Percentiles rank a stretch among this genome's conserved stretches.
phyloP scores from a whole-genome alignment of 805 yeast genomes.

The Sungouiozyma ichnusensis region DNA sequence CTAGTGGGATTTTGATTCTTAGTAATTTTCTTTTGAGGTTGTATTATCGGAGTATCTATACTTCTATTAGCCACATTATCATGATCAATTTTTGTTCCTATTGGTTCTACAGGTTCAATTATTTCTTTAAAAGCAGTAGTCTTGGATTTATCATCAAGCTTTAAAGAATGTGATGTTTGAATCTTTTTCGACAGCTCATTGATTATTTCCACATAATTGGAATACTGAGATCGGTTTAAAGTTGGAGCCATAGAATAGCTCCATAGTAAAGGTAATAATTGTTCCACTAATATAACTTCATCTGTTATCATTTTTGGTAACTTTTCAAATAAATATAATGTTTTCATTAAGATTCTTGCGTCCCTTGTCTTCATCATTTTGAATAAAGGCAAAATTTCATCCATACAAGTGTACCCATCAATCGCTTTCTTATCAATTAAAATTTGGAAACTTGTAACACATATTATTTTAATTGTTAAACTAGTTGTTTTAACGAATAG shows the following conservation, averaged over 20 bases:
- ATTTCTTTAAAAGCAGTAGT: conserved; percentile 20
- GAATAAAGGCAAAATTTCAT: conserved; percentile 72
- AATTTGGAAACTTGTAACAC: conserved; percentile 48
- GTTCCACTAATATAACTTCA: conserved; percentile 40
- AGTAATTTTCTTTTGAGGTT: conserved; percentile 16
- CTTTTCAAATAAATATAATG: conserved; percentile 34
- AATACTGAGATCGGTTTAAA: conserved; percentile 34
- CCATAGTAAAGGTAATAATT: conserved; percentile 45
- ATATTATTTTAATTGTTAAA: conserved; percentile 61
- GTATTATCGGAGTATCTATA: conserved; percentile 17
- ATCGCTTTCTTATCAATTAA: conserved; percentile 51
- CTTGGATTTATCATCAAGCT: conserved; percentile 21
- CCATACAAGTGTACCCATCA: conserved; percentile 62
- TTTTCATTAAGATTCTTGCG: conserved; percentile 45
- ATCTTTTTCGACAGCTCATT: conserved; percentile 34
- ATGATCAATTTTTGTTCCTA: conserved; percentile 10
- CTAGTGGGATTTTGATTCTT: no score
- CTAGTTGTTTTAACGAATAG: conserved; percentile 80
- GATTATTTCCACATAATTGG: conserved; percentile 30
- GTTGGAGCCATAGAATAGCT: conserved; percentile 37
- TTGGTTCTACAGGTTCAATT: conserved; percentile 11
- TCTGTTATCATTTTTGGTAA: conserved; percentile 34
- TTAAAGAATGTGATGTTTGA: conserved; percentile 34
- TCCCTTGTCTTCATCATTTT: conserved; percentile 69
- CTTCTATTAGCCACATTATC: conserved; percentile 19